Evolutionary conservation across 495 filamentous ascomycete genomes (phyloP).

Genomic region (Halenospora varia): DNA sequence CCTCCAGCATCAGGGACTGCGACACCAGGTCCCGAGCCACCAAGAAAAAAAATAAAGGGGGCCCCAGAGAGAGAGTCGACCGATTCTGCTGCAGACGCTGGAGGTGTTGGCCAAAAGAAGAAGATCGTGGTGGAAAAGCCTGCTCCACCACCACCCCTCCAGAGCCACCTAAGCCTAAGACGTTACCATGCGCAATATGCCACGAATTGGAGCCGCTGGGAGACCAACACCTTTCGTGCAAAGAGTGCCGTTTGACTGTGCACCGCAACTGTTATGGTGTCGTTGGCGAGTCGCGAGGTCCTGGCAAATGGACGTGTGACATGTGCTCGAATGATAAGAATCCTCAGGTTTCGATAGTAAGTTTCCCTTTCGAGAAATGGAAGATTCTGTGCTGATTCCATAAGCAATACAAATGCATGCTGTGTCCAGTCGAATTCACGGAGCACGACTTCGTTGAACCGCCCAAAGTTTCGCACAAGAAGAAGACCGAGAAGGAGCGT

Average conservation of each 20-base stretch:
- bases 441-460: constrained; percentile 82
- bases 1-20: constrained; percentile 13
- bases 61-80: constrained; percentile 41
- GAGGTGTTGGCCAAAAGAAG: constrained; percentile 43
- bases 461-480: constrained; percentile 79
- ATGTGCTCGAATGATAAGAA: constrained; percentile 91
- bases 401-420: constrained; percentile 82
- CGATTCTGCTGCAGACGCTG: constrained; percentile 10
- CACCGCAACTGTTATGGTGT: constrained; percentile 92
- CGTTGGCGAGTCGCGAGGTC: constrained; percentile 49
- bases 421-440: constrained; percentile 76
- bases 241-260: constrained; percentile 86
- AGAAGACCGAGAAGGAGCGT: constrained; percentile 88
- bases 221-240: constrained; percentile 71
- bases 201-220: constrained; percentile 63
- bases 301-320: constrained; percentile 88
- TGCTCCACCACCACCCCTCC: constrained; percentile 44
- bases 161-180: constrained; percentile 71
- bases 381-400: constrained; percentile 26
- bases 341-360: constrained; percentile 78
- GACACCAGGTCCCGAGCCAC: constrained; percentile 25
- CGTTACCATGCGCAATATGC: constrained; percentile 84
- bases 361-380: constrained; percentile 23
- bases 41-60: constrained; percentile 52
- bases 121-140: constrained; percentile 58